phyloP scores from a whole-genome alignment of 2,329 filamentous ascomycete species.

The Colletotrichum gloeosporioides region DNA sequence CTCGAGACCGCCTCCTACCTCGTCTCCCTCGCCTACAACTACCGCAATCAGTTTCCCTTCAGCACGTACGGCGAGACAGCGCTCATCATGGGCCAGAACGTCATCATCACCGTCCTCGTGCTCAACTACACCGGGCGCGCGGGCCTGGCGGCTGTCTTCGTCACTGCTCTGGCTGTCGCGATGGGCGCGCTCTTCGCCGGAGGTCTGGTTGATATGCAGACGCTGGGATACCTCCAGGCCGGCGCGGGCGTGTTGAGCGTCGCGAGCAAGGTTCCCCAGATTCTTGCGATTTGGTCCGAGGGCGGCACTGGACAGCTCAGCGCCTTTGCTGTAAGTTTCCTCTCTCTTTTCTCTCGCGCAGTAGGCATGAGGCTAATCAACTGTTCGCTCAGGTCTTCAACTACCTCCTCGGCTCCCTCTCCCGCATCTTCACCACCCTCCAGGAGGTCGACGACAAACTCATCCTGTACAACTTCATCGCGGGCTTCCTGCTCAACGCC shows the following conservation, averaged over 20 bases:
- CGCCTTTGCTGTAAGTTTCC: slow-evolving; percentile 84
- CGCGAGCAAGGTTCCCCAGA: slow-evolving; percentile 93
- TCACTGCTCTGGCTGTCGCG: slow-evolving; percentile 75
- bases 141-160: slow-evolving; percentile 74
- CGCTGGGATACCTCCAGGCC: slow-evolving; percentile 79
- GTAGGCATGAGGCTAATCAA: background rate
- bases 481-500: slow-evolving; percentile 87
- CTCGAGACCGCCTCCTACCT: slow-evolving; percentile 90
- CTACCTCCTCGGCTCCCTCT: slow-evolving; percentile 90
- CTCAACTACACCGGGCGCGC: slow-evolving; percentile 79
- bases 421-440: slow-evolving; percentile 95
- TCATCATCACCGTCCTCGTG: slow-evolving; percentile 86
- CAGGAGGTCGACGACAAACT: slow-evolving; percentile 97
- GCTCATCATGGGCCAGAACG: slow-evolving; percentile 89
- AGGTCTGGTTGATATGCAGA: slow-evolving; percentile 67
- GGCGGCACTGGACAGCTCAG: slow-evolving; percentile 94
- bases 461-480: slow-evolving; percentile 93
- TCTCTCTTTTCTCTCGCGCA: background rate
- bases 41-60: slow-evolving; percentile 90
- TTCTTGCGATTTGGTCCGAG: slow-evolving; percentile 81
- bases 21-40: slow-evolving; percentile 90
- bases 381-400: slow-evolving; percentile 80
- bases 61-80: slow-evolving; percentile 96
- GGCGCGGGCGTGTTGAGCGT: slow-evolving; percentile 83
- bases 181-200: slow-evolving; percentile 74